Base-by-base conservation (phyloP, 352 stramenopile genomes). In the Globisporangium lucens region DNA sequence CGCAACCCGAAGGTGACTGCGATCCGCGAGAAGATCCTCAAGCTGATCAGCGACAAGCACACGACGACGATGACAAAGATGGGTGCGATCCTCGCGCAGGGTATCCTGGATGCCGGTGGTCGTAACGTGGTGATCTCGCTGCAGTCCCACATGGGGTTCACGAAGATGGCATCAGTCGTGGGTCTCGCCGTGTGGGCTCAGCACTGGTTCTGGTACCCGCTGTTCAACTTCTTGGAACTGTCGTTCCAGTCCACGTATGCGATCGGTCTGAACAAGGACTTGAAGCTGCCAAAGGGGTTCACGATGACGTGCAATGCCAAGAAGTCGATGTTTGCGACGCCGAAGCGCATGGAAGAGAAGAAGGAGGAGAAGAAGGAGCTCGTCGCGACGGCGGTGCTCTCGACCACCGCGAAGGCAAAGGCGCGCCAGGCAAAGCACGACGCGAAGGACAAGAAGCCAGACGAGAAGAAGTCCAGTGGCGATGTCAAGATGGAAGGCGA, bases 141-240 rank as follows among this genome's bases (percentile, higher is more conserved):
- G 66, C 91, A 98, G 75, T 99, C 95, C 29, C 86, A 97, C 63
- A 97, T 92, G 64, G 97, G 98, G 65, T 99, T 99, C 71, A 98
- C 95, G 3, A 99, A 99, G 83, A 98, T 98, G 91, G 94, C 88
- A 4, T 94, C 91, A 49, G 96, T 98, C 6, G 95, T 99, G 9
- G 98, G 98, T 38, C 73, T 99, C 35, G 95, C 93, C 4, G 80
- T 99, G 47, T 99, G 96, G 94, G 86, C 97, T 35, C 98, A 99
- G 82, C 96, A 99, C 73, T 99, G 98, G 98, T 99, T 99, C 77
- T 99, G 98, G 98, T 99, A 99, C 79, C 98, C 98, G 41, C 89
- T 99, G 62, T 98, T 99, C 82, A 97, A 99, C 80, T 99, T 99
- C 75, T 77, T 99, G 41, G 96, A 97, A 70, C 82, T 99, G 24